phyloP scores from a whole-genome alignment of 495 filamentous ascomycete genomes.

The Neurospora africana region DNA sequence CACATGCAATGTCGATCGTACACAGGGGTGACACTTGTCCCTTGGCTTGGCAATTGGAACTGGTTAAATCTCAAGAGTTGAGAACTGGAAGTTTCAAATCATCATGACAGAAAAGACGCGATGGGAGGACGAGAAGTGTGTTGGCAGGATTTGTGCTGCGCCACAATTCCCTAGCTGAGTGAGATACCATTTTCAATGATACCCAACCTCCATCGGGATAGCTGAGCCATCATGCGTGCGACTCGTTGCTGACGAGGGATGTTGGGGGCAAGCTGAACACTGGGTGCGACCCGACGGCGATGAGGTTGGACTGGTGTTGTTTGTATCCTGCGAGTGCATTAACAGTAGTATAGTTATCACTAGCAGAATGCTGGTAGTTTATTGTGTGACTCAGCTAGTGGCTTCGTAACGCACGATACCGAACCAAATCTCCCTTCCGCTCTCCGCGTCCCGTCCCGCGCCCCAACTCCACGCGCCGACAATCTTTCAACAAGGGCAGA shows the following conservation, averaged over 20 bases:
- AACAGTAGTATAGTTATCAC: accelerated
- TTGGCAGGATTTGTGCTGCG: not conserved
- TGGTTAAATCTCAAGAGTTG: not conserved
- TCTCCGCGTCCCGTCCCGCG: not conserved
- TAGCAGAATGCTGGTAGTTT: not conserved
- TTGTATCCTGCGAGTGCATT: not conserved
- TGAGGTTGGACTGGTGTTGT: not conserved
- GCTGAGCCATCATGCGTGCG: not conserved
- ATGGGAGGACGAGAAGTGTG: not conserved
- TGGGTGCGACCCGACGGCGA: not conserved
- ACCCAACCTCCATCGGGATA: not conserved
- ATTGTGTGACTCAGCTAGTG: not conserved
- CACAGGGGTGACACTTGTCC: not conserved
- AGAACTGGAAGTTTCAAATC: not conserved
- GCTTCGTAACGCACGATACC: not conserved
- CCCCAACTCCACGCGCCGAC: not conserved
- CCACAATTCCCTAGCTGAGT: not conserved
- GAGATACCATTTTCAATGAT: not conserved
- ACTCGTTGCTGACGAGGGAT: not conserved
- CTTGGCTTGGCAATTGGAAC: not conserved
- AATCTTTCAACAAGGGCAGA: not conserved
- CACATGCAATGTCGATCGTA: not conserved
- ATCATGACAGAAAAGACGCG: not conserved
- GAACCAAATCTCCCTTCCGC: not conserved
- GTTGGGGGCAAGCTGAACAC: not conserved